Conservation (phyloP, 2,329 filamentous ascomycete species). For the Cercospora sp. region DNA sequence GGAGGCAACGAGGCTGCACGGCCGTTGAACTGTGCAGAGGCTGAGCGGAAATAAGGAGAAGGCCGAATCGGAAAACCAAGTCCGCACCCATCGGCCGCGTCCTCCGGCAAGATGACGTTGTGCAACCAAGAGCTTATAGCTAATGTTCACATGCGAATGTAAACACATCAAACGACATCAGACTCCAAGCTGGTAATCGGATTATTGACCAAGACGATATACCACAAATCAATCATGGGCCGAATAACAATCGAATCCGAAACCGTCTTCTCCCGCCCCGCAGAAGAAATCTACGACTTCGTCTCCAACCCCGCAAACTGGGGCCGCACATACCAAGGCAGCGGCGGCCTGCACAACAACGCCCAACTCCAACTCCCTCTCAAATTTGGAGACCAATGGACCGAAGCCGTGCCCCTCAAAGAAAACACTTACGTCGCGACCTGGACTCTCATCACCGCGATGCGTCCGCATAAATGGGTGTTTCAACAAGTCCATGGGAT, state of each 20-base stretch:
- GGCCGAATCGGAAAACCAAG: not conserved
- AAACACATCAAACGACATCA: not conserved
- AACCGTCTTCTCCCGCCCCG: constrained; percentile 1
- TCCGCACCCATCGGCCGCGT: not conserved
- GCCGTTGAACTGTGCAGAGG: not conserved
- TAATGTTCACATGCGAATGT: not conserved
- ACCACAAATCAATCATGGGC: not conserved
- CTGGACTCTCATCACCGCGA: not conserved
- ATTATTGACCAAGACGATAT: not conserved
- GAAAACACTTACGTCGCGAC: not conserved
- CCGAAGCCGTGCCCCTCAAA: not conserved
- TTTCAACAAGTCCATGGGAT: not conserved
- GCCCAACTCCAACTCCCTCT: not conserved
- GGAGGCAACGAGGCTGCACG: not conserved
- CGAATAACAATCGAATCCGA: constrained; percentile 2
- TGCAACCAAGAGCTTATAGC: not conserved
- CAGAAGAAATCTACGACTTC: constrained; percentile 10
- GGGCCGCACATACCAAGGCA: not conserved
- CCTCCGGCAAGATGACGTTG: not conserved
- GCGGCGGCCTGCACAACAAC: not conserved
- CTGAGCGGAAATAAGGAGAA: not conserved
- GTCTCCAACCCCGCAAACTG: constrained; percentile 5
- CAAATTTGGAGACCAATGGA: not conserved
- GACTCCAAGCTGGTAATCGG: not conserved
- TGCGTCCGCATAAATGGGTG: not conserved